Conservation (phyloP, 169 alveolate species). For the Plasmodium inui region DNA sequence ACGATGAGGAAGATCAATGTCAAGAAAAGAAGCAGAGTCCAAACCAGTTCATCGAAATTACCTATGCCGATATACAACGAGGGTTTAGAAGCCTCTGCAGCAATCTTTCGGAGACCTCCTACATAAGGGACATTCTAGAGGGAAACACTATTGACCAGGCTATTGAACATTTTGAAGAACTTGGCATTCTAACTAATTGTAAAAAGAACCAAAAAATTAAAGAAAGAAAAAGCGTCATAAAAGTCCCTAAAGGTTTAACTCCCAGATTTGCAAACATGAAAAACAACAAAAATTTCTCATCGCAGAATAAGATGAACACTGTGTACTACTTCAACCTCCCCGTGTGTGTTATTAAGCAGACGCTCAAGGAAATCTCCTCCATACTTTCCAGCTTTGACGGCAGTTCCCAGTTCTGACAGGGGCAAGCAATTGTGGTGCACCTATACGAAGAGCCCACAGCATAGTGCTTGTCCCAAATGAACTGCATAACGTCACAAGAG, state of each 20-base stretch:
- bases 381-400: slow-evolving; percentile 57
- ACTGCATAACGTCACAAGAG: not conserved
- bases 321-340: slow-evolving; percentile 62
- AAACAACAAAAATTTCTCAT: slow-evolving; percentile 46
- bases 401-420: not conserved
- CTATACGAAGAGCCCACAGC: not conserved
- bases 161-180: slow-evolving; percentile 69
- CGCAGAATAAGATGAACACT: slow-evolving; percentile 59
- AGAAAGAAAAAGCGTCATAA: slow-evolving; percentile 38
- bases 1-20: not conserved
- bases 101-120: slow-evolving; percentile 44
- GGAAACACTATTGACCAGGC: slow-evolving; percentile 69
- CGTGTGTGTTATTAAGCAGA: slow-evolving; percentile 61
- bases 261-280: slow-evolving; percentile 71
- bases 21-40: not conserved
- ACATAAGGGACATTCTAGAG: slow-evolving; percentile 51
- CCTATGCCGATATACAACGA: slow-evolving; percentile 57
- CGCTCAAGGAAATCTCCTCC: slow-evolving; percentile 56
- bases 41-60: slow-evolving; percentile 47
- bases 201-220: slow-evolving; percentile 65
- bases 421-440: not conserved
- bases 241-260: slow-evolving; percentile 64
- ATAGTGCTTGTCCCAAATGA: not conserved
- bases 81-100: slow-evolving; percentile 53
- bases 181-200: slow-evolving; percentile 55